Percentiles rank a stretch among this genome's conserved stretches.
Evolutionary conservation across 306 rosid genomes (phyloP).

Genomic region (Cucurbita ficifolia): DNA sequence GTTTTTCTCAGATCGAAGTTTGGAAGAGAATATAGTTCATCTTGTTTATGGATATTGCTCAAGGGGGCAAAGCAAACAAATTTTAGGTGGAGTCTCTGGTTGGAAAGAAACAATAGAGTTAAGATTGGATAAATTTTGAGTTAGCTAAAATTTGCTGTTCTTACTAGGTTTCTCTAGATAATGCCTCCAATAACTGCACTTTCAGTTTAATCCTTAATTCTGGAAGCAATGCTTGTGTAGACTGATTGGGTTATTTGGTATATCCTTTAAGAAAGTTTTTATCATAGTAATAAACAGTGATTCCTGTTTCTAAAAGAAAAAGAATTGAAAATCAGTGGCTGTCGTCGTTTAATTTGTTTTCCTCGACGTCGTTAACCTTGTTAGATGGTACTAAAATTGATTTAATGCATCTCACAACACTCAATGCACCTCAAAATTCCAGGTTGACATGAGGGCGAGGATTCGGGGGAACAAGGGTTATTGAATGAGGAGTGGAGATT

Average conservation of each 20-base stretch:
- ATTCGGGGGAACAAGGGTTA: slow-evolving; percentile 42
- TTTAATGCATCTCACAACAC: background rate
- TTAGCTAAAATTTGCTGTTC: background rate
- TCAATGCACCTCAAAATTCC: slow-evolving; percentile 7
- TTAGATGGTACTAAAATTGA: background rate
- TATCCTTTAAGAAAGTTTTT: background rate
- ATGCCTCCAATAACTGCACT: background rate
- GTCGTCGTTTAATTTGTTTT: background rate
- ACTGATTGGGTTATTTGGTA: background rate
- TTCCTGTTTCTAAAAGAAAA: background rate
- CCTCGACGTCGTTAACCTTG: background rate
- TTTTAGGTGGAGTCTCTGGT: background rate
- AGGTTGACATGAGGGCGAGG: slow-evolving; percentile 51
- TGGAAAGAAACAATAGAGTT: background rate
- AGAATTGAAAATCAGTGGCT: background rate
- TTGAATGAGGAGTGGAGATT: slow-evolving; percentile 1
- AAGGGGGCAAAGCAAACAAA: background rate
- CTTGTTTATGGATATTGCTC: background rate
- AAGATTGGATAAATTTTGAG: background rate
- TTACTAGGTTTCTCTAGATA: background rate
- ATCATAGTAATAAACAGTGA: background rate
- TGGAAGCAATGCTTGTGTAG: background rate
- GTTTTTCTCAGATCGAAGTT: background rate
- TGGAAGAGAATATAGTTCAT: background rate
- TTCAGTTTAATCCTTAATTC: background rate